phyloP scores from a whole-genome alignment of 306 rosid species.

The Mucuna pruriens region DNA sequence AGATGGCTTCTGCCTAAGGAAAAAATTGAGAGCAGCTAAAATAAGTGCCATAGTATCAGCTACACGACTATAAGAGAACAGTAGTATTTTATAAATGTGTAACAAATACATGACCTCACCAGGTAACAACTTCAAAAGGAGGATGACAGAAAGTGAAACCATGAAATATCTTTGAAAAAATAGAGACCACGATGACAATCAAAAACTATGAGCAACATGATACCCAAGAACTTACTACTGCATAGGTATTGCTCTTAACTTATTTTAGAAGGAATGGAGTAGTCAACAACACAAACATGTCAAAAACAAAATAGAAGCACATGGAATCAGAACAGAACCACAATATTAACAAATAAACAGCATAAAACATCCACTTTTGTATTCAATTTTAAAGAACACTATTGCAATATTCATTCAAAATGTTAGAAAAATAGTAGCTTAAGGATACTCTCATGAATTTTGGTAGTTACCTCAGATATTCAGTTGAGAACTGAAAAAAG shows the following conservation, averaged over 20 bases:
- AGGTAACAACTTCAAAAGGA: constrained; percentile 15
- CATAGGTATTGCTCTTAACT: background rate
- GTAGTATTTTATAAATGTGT: constrained; percentile 9
- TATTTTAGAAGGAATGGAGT: background rate
- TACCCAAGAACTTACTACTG: background rate
- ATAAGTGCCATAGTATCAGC: constrained; percentile 40
- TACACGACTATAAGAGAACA: constrained; percentile 39
- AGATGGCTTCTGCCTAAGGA: constrained; percentile 92
- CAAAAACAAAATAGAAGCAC: constrained; percentile 5
- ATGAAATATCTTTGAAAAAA: background rate
- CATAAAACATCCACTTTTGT: constrained; percentile 13
- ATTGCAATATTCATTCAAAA: constrained; percentile 20
- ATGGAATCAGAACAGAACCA: constrained; percentile 20
- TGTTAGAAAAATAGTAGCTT: background rate
- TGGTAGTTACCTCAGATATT: constrained; percentile 9
- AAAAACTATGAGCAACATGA: constrained; percentile 22
- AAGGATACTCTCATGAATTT: constrained; percentile 1
- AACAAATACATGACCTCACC: constrained; percentile 21
- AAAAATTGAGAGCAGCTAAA: constrained; percentile 58
- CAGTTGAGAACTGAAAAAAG: constrained; percentile 12
- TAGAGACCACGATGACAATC: background rate
- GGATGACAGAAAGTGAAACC: constrained; percentile 8
- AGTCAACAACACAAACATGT: constrained; percentile 15
- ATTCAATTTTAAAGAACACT: constrained; percentile 6
- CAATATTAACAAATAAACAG: constrained; percentile 8